Percentiles rank a stretch among this genome's conserved stretches.
Evolutionary conservation across 2,329 filamentous ascomycete species (phyloP).

Genomic region (Colletotrichum tofieldiae): DNA sequence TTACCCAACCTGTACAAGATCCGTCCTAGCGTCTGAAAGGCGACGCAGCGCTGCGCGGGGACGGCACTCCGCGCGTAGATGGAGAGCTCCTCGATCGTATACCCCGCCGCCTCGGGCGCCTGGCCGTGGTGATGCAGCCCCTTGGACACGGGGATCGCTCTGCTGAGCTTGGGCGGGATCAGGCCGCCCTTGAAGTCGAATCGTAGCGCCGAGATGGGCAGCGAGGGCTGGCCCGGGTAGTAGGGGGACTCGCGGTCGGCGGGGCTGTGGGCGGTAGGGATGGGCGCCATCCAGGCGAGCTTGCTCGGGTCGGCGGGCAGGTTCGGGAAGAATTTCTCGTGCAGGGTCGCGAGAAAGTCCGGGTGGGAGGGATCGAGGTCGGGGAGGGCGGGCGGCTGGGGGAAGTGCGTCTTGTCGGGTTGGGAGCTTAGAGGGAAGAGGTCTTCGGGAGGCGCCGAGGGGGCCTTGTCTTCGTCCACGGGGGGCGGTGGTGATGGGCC

Average conservation of each 20-base stretch:
- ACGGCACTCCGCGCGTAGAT: slow-evolving; percentile 86
- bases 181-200: slow-evolving; percentile 91
- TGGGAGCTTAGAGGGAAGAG: slow-evolving; percentile 60
- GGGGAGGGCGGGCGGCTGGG: slow-evolving; percentile 67
- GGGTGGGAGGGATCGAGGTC: slow-evolving; percentile 88
- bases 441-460: slow-evolving; percentile 58
- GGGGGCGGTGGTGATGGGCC: slow-evolving; percentile 39
- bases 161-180: slow-evolving; percentile 81
- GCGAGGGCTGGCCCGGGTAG: slow-evolving; percentile 80
- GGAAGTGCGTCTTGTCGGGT: slow-evolving; percentile 72
- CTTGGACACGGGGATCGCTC: slow-evolving; percentile 81
- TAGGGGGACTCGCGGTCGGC: slow-evolving; percentile 83
- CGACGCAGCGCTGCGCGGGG: slow-evolving; percentile 89
- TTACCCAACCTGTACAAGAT: slow-evolving; percentile 87
- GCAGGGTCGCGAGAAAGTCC: slow-evolving; percentile 86
- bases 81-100: slow-evolving; percentile 90
- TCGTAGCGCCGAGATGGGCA: slow-evolving; percentile 84
- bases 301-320: slow-evolving; percentile 88
- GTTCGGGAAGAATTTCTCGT: slow-evolving; percentile 93
- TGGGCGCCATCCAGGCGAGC: slow-evolving; percentile 89
- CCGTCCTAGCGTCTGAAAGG: slow-evolving; percentile 91
- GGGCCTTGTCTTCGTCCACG: slow-evolving; percentile 60
- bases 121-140: slow-evolving; percentile 95
- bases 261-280: slow-evolving; percentile 75
- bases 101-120: slow-evolving; percentile 93